Percentiles rank a stretch among this genome's conserved stretches.
Conservation (phyloP, 2,329 filamentous ascomycete species). For the Bretziella fagacearum region DNA sequence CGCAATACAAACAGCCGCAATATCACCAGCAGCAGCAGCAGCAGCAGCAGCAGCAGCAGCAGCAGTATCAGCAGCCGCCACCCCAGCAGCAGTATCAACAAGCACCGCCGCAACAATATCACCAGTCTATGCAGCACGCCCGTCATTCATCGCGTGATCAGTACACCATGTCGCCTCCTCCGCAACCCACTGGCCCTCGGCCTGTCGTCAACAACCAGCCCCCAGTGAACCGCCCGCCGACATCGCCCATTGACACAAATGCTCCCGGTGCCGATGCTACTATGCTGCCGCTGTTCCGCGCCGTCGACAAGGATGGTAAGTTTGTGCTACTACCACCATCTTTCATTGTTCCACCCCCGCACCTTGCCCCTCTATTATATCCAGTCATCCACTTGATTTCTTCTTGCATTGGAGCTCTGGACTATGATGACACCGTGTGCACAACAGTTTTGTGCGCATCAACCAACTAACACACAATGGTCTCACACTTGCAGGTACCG, state of each 20-base stretch:
- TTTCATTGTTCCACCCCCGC: background rate
- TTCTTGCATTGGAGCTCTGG: too few relatives aligned
- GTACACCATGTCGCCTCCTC: slow-evolving; percentile 35
- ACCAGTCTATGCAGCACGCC: slow-evolving; percentile 10
- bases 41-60: slow-evolving; percentile 16
- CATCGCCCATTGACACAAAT: slow-evolving; percentile 37
- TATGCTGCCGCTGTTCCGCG: slow-evolving; percentile 70
- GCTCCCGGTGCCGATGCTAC: slow-evolving; percentile 44
- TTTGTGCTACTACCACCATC: slow-evolving; percentile 12
- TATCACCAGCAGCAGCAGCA: slow-evolving; percentile 20
- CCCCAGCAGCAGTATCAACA: slow-evolving; percentile 7
- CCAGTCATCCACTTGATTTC: too few relatives aligned
- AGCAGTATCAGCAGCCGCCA: slow-evolving; percentile 9
- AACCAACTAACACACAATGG: background rate
- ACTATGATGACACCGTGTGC: too few relatives aligned
- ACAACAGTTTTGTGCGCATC: too few relatives aligned
- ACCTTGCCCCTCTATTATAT: too few relatives aligned
- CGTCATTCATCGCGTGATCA: slow-evolving; percentile 18
- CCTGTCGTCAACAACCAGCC: slow-evolving; percentile 32
- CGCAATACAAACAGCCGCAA: slow-evolving; percentile 12
- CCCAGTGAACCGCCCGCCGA: slow-evolving; percentile 44
- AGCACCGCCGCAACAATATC: slow-evolving; percentile 5
- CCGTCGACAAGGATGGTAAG: slow-evolving; percentile 71
- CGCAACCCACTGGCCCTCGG: slow-evolving; percentile 27
- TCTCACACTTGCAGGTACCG: slow-evolving; percentile 38